phyloP scores from a whole-genome alignment of 495 filamentous ascomycete genomes.

The Penicillium samsonianum region DNA sequence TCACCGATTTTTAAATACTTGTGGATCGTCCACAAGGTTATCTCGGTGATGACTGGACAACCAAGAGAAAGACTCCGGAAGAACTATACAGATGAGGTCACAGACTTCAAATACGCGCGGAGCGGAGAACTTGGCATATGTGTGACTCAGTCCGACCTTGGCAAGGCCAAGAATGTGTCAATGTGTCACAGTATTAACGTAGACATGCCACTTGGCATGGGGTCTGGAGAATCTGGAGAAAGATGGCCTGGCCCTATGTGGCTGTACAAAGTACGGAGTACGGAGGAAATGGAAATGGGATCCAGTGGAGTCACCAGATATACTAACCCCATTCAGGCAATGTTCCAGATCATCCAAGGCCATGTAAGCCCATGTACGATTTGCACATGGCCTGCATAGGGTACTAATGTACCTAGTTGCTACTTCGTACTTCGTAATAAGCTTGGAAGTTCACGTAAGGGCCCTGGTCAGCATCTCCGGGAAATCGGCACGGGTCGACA shows the following conservation, averaged over 20 bases:
- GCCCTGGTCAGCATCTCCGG: constrained; percentile 8
- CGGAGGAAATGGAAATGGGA: not conserved
- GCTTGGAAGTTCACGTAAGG: not conserved
- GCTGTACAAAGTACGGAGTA: too few relatives aligned
- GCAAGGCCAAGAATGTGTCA: constrained; percentile 5
- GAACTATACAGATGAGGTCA: not conserved
- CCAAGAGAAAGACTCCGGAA: not conserved
- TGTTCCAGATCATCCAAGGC: constrained; percentile 27
- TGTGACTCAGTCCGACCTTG: constrained; percentile 14
- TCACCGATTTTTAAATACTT: not conserved
- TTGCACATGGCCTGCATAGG: constrained; percentile 9
- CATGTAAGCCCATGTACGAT: too few relatives aligned
- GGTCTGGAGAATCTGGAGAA: not conserved
- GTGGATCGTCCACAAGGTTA: too few relatives aligned
- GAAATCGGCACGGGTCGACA: constrained; percentile 27
- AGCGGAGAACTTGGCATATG: constrained; percentile 13
- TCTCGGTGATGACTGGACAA: not conserved
- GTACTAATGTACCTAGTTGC: not conserved
- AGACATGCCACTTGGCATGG: not conserved
- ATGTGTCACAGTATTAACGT: too few relatives aligned
- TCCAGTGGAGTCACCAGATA: constrained; percentile 5
- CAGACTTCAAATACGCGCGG: not conserved
- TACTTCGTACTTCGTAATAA: not conserved
- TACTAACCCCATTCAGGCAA: constrained; percentile 25
- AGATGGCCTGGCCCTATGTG: not conserved